phyloP scores from a whole-genome alignment of 129 eudicot genomes.

The Flaveria ramosissima region DNA sequence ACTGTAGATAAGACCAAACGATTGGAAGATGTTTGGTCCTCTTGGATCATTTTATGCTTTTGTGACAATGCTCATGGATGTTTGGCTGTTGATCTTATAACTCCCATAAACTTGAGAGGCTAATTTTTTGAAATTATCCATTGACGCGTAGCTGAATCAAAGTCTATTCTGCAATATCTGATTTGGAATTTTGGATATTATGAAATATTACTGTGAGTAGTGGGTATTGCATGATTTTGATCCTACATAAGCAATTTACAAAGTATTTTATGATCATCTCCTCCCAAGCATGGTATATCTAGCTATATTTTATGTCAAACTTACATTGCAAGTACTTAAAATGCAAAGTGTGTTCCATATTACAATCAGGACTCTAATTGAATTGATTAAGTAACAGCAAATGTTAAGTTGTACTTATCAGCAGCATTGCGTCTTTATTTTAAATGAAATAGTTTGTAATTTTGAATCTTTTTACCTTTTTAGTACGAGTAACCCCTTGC shows the following conservation, averaged over 20 bases:
- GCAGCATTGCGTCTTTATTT: background rate
- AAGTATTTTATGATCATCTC: background rate
- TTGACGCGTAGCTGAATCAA: constrained; percentile 1
- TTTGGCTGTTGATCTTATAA: constrained; percentile 1
- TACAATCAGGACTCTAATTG: background rate
- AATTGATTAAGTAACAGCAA: background rate
- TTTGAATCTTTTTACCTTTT: background rate
- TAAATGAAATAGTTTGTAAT: background rate
- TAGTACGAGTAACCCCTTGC: constrained; percentile 6
- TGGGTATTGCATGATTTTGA: background rate
- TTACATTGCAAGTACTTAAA: background rate
- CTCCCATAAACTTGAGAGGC: background rate
- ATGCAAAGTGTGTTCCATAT: constrained; percentile 1
- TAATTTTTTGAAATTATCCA: background rate
- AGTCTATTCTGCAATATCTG: background rate
- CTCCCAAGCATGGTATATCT: background rate
- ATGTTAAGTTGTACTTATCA: background rate
- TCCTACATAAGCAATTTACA: constrained; percentile 12
- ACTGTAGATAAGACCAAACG: background rate
- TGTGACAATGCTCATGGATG: constrained; percentile 16
- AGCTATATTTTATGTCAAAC: background rate
- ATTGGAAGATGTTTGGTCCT: constrained; percentile 1
- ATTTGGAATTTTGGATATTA: background rate
- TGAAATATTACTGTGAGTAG: background rate
- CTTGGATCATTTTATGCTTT: constrained; percentile 7